These are phyloP conservation scores for Lenzites betulinus DNA, from an alignment of 768 basidiomycete genomes.

Conservation along the genomic window DNA sequence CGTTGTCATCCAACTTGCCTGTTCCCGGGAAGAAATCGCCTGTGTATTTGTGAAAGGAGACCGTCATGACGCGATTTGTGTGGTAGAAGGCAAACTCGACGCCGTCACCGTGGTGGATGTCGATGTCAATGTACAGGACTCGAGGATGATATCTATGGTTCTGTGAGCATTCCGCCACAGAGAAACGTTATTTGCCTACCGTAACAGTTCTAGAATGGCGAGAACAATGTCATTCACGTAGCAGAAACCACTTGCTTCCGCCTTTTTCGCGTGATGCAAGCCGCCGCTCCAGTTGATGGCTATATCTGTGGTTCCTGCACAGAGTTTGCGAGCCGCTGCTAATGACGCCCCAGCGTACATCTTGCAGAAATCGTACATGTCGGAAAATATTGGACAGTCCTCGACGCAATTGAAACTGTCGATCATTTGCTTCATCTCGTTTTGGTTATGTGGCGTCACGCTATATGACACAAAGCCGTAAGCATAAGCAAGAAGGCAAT, in stretches of 20 bases:
- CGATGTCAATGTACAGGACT: conserved; percentile 97
- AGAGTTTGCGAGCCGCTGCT: conserved; percentile 87
- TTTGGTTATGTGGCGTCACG: conserved; percentile 77
- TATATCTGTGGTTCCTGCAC: conserved; percentile 85
- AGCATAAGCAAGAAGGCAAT: neutral
- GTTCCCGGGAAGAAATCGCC: conserved; percentile 99
- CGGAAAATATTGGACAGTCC: conserved; percentile 95
- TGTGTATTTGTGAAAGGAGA: conserved; percentile 99
- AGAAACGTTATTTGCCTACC: conserved; percentile 16
- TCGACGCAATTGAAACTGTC: conserved; percentile 94
- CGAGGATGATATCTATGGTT: conserved; percentile 79
- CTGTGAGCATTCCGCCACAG: neutral
- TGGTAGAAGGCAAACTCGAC: conserved; percentile 98
- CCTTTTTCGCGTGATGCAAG: conserved; percentile 96
- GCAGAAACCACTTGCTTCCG: conserved; percentile 98
- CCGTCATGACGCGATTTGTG: conserved; percentile 97
- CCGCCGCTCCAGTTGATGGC: conserved; percentile 99
- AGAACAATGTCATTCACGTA: conserved; percentile 98
- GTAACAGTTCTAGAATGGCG: conserved; percentile 87
- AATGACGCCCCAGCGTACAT: conserved; percentile 94
- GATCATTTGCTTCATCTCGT: conserved; percentile 73
- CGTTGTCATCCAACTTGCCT: conserved; percentile 93
- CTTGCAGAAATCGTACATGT: conserved; percentile 92
- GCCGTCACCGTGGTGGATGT: conserved; percentile 98
- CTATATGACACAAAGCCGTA: conserved; percentile 39